Conservation (phyloP, 1,139 yeast genomes). For the Zygosaccharomyces sapae region DNA sequence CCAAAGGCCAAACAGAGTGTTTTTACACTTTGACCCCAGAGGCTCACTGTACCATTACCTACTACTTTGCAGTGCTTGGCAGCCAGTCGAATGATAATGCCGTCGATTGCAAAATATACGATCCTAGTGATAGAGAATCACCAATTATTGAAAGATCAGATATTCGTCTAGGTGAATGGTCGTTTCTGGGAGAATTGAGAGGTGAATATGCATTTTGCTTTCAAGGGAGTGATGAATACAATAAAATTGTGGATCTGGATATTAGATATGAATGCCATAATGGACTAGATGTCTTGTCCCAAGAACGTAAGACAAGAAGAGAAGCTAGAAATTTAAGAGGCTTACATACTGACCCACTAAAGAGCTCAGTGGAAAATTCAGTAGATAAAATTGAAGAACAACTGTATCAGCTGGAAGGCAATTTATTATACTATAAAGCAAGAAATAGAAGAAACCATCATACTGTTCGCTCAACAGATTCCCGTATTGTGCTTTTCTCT, state of each 20-base stretch:
- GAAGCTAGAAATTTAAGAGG: conserved; percentile 19
- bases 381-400: conserved; percentile 63
- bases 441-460: conserved; percentile 89
- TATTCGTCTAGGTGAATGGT: conserved; percentile 83
- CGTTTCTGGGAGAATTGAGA: conserved; percentile 56
- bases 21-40: conserved; percentile 69
- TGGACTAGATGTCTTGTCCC: conserved; percentile 61
- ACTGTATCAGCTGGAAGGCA: conserved; percentile 58
- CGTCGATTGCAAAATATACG: conserved; percentile 69
- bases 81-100: conserved; percentile 74
- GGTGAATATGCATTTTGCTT: conserved; percentile 96
- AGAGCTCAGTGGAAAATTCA: conserved; percentile 50
- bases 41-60: conserved; percentile 62
- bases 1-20: conserved; percentile 77
- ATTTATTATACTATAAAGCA: conserved; percentile 81
- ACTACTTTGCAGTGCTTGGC: conserved; percentile 86
- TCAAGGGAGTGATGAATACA: conserved; percentile 81
- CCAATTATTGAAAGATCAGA: conserved; percentile 56
- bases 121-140: conserved; percentile 53
- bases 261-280: conserved; percentile 43
- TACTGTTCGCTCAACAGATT: conserved; percentile 83
- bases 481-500: conserved; percentile 83
- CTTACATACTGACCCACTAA: conserved; percentile 40
- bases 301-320: conserved; percentile 49
- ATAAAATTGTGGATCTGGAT: conserved; percentile 86